Evolutionary conservation across 768 basidiomycete genomes (phyloP), one percentile per base, ranked within the genome.

Genomic region (Flagelloscypha sp.): DNA sequence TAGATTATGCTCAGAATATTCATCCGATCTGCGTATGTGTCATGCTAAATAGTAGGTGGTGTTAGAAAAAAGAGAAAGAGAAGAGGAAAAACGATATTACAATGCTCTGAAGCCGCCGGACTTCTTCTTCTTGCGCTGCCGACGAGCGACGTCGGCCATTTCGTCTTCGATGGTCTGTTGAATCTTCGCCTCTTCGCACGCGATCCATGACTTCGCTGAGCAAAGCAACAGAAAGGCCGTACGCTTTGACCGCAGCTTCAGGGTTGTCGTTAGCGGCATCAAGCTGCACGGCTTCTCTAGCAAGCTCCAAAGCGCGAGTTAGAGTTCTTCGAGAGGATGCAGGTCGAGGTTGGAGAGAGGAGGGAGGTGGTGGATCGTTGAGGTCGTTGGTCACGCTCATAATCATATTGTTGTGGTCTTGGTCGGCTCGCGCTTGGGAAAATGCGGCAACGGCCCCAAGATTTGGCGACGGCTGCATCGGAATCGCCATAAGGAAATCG

Each of bases 1-100:
- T 90, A 90, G 43, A 89, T 88, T 45, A 86, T 70, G 48, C 84
- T 85, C 37, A 94, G 72, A 51, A 93, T 90, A 50, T 85, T 84
- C 83, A 94, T 89, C 34, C 90, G 76, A 57, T 94, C 87, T 40
- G 85, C 87, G 56, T 94, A 94, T 7, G 90, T 93, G 57, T 94
- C 90, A 53, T 93, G 90, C 89, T 92, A 55, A 27, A 44, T 35
- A 11, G 32, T 12, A 33, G n/a, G 15, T 32, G 33, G 30, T 38
- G 34, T 25, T 28, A 29, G 15, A 39, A 41, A 36, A 43, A 41
- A 35, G 18, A 40, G 24, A 16, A 30, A 38, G 27, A 21, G 34
- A 41, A 21, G 40, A 32, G 20, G 24, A 27, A 30, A 24, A 54
- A 21, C 33, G 25, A n/a, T 69, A 88, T 64, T 59, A 89, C 89